Evolutionary conservation across 352 stramenopile species (phyloP).

Genomic region (Globisporangium recalcitrans): DNA sequence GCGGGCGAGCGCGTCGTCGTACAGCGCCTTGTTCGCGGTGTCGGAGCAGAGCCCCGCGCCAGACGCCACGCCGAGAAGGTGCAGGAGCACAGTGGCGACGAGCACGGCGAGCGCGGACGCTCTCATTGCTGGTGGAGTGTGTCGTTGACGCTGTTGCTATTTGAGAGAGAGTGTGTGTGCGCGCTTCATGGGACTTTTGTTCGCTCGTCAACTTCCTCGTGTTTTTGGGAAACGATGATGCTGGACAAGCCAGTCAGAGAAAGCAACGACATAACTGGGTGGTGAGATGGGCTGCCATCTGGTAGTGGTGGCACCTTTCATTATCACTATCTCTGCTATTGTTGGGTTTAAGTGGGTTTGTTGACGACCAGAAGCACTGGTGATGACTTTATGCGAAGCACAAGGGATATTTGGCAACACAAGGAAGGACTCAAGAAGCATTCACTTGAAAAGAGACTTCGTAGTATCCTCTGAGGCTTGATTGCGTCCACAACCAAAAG

Average conservation of each 20-base stretch:
- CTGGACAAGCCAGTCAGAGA: background rate
- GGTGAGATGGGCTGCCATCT: background rate
- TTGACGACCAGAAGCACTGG: no score
- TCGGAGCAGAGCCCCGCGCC: slow-evolving; percentile 1
- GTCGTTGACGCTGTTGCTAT: background rate
- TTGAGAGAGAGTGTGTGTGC: no score
- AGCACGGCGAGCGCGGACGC: background rate
- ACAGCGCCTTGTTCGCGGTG: slow-evolving; percentile 6
- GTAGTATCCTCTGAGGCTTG: background rate
- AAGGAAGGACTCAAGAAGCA: background rate
- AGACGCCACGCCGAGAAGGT: background rate
- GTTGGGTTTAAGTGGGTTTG: background rate
- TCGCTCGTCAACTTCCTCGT: background rate
- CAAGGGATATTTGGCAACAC: no score
- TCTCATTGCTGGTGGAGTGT: background rate
- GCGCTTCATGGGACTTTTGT: no score
- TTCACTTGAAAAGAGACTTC: background rate
- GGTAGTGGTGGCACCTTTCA: background rate
- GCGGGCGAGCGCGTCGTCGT: background rate
- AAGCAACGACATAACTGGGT: background rate
- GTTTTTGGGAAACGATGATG: background rate
- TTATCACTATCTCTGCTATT: background rate
- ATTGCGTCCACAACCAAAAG: background rate
- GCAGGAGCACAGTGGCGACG: background rate
- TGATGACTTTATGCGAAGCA: no score